A percentile compares a stretch with the other conserved stretches of the same genome.
Evolutionary conservation across 148 eudicot species (phyloP).

Genomic region (Diospyros kaki): DNA sequence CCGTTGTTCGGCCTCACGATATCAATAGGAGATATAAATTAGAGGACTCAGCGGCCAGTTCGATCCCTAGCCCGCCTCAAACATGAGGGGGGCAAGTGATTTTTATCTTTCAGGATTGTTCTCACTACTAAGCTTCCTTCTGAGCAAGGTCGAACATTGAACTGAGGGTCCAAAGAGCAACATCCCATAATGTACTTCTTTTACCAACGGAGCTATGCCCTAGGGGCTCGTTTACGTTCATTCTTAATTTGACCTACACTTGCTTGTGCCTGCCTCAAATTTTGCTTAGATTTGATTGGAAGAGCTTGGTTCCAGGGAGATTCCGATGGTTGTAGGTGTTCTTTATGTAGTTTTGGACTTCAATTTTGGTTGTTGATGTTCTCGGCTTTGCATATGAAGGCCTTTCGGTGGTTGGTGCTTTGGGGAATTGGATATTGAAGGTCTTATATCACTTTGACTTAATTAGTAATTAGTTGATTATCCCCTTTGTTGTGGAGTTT

Average conservation of each 20-base stretch:
- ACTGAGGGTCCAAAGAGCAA: no score
- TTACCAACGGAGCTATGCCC: no score
- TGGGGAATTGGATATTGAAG: slow-evolving; percentile 5
- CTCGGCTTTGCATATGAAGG: slow-evolving; percentile 4
- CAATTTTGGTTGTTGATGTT: slow-evolving; percentile 6
- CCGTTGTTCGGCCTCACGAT: no score
- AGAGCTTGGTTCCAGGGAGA: background rate
- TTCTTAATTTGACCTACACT: slow-evolving; percentile 1
- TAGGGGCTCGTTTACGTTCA: no score
- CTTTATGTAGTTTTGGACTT: background rate
- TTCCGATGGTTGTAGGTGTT: background rate
- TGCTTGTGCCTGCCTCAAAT: background rate
- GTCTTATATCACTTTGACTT: background rate
- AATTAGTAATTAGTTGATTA: background rate
- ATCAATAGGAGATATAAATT: no score
- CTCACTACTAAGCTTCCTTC: no score
- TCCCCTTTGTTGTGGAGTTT: background rate
- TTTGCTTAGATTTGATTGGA: background rate
- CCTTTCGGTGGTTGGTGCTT: slow-evolving; percentile 2
- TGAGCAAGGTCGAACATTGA: no score
- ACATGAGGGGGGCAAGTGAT: no score
- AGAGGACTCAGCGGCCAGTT: no score
- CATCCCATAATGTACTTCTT: background rate
- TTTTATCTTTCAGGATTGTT: no score
- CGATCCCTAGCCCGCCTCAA: no score